phyloP scores from a whole-genome alignment of 177 flowering plant genomes.

The Vitis hybrid region DNA sequence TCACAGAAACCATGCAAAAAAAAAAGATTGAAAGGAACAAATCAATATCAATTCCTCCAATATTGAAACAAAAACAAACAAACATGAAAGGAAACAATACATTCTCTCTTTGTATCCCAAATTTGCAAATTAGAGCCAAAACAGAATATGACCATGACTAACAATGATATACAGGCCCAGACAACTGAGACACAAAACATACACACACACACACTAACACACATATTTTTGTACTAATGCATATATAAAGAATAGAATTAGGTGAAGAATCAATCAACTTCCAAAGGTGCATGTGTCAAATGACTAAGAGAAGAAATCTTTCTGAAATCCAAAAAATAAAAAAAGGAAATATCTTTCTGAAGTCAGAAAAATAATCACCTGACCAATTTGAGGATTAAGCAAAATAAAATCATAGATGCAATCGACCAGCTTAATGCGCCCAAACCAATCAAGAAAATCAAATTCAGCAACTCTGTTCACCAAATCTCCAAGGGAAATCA shows the following conservation, averaged over 20 bases:
- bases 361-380: slow-evolving; percentile 44
- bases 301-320: not conserved
- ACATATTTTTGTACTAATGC: no score
- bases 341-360: not conserved
- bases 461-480: slow-evolving; percentile 52
- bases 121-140: not conserved
- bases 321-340: not conserved
- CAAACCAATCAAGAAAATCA: slow-evolving; percentile 70
- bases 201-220: no score
- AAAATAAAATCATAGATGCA: slow-evolving; percentile 71
- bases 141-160: not conserved
- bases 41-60: not conserved
- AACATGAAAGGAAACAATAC: not conserved
- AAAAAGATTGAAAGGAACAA: not conserved
- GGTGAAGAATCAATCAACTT: not conserved
- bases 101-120: not conserved
- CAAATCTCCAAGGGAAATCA: slow-evolving; percentile 57
- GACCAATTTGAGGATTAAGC: slow-evolving; percentile 70
- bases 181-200: no score
- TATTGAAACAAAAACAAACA: not conserved
- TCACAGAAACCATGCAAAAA: slow-evolving; percentile 5
- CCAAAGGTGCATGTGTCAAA: not conserved
- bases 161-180: no score
- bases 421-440: slow-evolving; percentile 70
- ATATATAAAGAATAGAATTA: not conserved